Evolutionary conservation across 495 filamentous ascomycete genomes (phyloP).

Genomic region (Penicillium samsonianum): DNA sequence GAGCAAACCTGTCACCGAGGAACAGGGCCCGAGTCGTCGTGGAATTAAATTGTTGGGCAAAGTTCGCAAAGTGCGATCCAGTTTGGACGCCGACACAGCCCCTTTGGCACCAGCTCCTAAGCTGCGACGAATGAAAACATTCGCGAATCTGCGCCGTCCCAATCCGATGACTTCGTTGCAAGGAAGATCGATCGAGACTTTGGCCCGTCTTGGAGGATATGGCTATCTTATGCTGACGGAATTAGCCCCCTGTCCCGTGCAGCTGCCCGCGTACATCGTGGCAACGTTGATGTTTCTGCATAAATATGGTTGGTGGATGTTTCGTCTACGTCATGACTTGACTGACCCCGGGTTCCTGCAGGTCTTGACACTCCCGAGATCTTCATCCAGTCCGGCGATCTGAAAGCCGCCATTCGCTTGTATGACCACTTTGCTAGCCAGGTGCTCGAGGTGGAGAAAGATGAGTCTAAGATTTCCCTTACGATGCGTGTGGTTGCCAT

Average conservation of each 20-base stretch:
- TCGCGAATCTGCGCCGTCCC: constrained; percentile 32
- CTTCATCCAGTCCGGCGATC: constrained; percentile 38
- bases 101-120: constrained; percentile 51
- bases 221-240: constrained; percentile 67
- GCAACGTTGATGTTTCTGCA: constrained; percentile 67
- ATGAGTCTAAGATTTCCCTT: constrained; percentile 34
- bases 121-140: constrained; percentile 47
- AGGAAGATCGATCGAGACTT: constrained; percentile 60
- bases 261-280: constrained; percentile 74
- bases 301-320: constrained; percentile 58
- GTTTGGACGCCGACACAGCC: constrained; percentile 33
- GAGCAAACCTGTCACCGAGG: neutral
- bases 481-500: constrained; percentile 35
- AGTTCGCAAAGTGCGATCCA: constrained; percentile 41
- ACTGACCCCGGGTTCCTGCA: constrained; percentile 23
- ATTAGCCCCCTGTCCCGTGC: constrained; percentile 62
- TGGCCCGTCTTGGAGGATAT: constrained; percentile 74
- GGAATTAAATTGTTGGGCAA: constrained; percentile 29
- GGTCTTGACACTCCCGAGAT: constrained; percentile 22
- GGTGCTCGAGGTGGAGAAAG: constrained; percentile 38
- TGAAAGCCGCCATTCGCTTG: constrained; percentile 32
- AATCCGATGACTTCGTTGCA: constrained; percentile 58
- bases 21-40: neutral
- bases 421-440: constrained; percentile 45
- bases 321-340: constrained; percentile 11